Percentiles rank a stretch among this genome's conserved stretches.
phyloP scores from a whole-genome alignment of 2,329 filamentous ascomycete genomes.

The Alternaria postmessia region DNA sequence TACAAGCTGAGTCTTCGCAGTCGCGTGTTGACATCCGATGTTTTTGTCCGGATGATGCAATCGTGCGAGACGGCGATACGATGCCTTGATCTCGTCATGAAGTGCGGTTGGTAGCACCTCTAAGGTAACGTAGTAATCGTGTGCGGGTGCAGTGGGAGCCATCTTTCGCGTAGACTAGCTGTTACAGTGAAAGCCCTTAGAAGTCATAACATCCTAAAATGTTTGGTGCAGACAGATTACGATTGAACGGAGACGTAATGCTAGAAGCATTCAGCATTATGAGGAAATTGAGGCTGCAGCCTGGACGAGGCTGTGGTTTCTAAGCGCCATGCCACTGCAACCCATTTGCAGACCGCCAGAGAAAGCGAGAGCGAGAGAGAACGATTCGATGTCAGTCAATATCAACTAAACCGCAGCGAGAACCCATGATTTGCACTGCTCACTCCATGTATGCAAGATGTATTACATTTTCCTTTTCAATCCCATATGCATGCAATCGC shows the following conservation, averaged over 20 bases:
- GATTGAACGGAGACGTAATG: not conserved
- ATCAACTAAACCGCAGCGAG: not conserved
- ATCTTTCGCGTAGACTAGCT: not conserved
- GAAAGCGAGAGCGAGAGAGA: not conserved
- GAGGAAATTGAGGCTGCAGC: not conserved
- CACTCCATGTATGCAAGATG: constrained; percentile 3
- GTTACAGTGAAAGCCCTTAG: not conserved
- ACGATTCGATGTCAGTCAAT: not conserved
- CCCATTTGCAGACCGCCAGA: not conserved
- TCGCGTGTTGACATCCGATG: not conserved
- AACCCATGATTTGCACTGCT: not conserved
- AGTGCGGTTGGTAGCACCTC: constrained; percentile 1
- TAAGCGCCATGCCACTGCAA: not conserved
- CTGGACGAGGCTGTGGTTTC: not conserved
- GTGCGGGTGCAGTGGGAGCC: not conserved
- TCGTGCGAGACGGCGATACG: constrained; percentile 11
- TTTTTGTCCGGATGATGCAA: constrained; percentile 13
- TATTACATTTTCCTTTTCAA: constrained; percentile 4
- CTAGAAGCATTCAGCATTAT: not conserved
- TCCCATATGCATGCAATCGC: constrained; percentile 2
- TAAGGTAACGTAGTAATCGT: constrained; percentile 8
- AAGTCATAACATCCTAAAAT: not conserved
- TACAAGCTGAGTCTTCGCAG: constrained; percentile 1
- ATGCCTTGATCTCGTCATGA: not conserved
- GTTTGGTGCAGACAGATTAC: not conserved